Base-by-base conservation (phyloP, 129 eudicot genomes). In the Flaveria robusta region DNA sequence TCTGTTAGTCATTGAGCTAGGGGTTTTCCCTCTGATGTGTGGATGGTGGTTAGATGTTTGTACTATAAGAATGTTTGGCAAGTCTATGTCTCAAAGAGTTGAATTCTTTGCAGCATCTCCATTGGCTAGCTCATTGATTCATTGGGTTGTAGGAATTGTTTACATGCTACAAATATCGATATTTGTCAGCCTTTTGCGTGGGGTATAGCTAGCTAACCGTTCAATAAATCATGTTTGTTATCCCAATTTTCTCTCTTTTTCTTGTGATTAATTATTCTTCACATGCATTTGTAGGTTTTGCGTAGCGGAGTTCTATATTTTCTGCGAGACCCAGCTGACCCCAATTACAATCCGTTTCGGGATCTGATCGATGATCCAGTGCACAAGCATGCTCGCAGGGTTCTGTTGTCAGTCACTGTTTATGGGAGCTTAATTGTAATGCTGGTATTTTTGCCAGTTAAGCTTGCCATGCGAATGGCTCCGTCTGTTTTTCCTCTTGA, bases 21-120 rank as follows among this genome's bases (percentile, higher is more conserved):
- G 98, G 43, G 98, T 92, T 79, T 92, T 92, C 72, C 98, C 98
- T 81, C 69, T 92, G 84, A 88, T 92, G 98, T 92, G 98, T 62
- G 98, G 98, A 47, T 92, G 98, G 98, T 92, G 98, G 98, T 86
- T 92, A 76, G 98, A 92, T 83, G 77, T 92, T 49, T 92, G 98
- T 72, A 92, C 98, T 43, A 79, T 92, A 70, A 88, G 88, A 79
- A 90, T 92, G 96, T 92, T 92, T 79, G 98, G 98, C 80, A 90
- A 88, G 82, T 78, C 98, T 10, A 84, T 92, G 77, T 74, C 87
- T 20, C 92, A 92, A 72, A 85, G 98, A 64, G 88, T 88, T 71
- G 94, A 92, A 24, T 92, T 92, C 81, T 92, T 92, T 76, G 84
- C 96, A 31, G 85, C 84, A 37, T 90, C 98, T 37, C 98, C 98